These are phyloP conservation scores for Annulohypoxylon moriforme DNA, from an alignment of 495 filamentous ascomycete species.

Conservation along the genomic window DNA sequence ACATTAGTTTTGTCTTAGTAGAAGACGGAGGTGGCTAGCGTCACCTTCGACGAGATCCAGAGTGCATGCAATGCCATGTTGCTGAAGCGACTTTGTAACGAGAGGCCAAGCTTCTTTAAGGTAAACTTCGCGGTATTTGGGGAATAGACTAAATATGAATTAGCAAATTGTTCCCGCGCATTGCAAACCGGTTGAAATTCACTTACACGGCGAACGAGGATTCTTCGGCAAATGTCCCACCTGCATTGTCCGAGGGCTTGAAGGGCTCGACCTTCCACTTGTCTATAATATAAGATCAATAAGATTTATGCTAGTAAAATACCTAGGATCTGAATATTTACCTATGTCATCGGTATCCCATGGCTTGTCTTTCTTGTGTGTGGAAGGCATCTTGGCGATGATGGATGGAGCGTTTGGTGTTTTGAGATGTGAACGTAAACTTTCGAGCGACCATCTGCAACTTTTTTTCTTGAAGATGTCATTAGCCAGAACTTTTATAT, in stretches of 20 bases:
- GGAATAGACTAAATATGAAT: slow-evolving; percentile 68
- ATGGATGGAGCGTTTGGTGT: neutral
- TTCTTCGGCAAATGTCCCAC: slow-evolving; percentile 91
- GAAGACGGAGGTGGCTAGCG: neutral
- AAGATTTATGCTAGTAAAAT: neutral
- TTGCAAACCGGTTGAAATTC: neutral
- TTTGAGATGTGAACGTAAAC: neutral
- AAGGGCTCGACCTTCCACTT: slow-evolving; percentile 96
- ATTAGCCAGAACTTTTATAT: slow-evolving; percentile 32
- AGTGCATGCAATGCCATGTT: slow-evolving; percentile 78
- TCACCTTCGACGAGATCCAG: slow-evolving; percentile 76
- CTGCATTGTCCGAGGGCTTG: slow-evolving; percentile 83
- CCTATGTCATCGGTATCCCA: slow-evolving; percentile 96
- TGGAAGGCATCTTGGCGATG: slow-evolving; percentile 79
- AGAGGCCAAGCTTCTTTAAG: slow-evolving; percentile 82
- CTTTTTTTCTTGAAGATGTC: slow-evolving; percentile 42
- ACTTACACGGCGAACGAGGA: slow-evolving; percentile 61
- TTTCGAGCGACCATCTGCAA: slow-evolving; percentile 17
- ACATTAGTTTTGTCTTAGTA: neutral
- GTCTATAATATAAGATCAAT: slow-evolving; percentile 58
- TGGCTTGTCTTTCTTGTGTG: slow-evolving; percentile 92
- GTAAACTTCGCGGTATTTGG: slow-evolving; percentile 97
- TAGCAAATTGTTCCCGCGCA: neutral
- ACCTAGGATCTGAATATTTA: neutral
- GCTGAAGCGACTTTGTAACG: slow-evolving; percentile 81